phyloP scores from a whole-genome alignment of 2,329 filamentous ascomycete genomes.

The Ophiostoma ulmi region DNA sequence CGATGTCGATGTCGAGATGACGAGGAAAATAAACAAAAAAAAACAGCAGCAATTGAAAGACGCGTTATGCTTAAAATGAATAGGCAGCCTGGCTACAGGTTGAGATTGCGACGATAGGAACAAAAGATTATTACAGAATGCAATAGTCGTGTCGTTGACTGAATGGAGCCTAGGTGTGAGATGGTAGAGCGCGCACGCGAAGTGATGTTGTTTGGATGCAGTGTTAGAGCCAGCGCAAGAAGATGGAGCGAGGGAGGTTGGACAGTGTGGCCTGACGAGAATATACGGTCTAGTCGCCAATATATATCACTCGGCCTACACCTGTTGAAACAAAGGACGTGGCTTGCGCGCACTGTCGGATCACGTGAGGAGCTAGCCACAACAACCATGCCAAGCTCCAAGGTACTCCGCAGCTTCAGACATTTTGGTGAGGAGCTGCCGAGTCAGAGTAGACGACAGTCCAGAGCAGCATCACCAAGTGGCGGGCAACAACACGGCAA shows the following conservation, averaged over 20 bases:
- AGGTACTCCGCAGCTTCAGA: not conserved
- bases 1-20: not conserved
- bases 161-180: not conserved
- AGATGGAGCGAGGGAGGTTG: conserved; percentile 24
- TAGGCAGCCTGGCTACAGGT: not conserved
- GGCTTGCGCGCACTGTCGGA: conserved; percentile 14
- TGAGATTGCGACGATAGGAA: not conserved
- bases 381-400: not conserved
- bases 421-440: not conserved
- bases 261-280: conserved; percentile 28
- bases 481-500: not conserved
- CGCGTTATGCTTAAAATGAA: not conserved
- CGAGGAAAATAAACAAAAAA: not conserved
- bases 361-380: conserved; percentile 22
- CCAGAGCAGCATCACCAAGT: not conserved
- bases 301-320: conserved; percentile 13
- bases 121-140: not conserved
- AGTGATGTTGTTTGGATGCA: conserved; percentile 13
- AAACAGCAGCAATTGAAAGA: not conserved
- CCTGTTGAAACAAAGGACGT: conserved; percentile 11
- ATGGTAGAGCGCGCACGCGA: conserved; percentile 6
- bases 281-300: conserved; percentile 27
- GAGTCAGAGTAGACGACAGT: not conserved
- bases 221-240: not conserved
- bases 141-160: not conserved